A percentile compares a stretch with the other conserved stretches of the same genome.
These are phyloP conservation scores for Escovopsis sp. DNA, from an alignment of 2,329 filamentous ascomycete species.

Conservation along the genomic window DNA sequence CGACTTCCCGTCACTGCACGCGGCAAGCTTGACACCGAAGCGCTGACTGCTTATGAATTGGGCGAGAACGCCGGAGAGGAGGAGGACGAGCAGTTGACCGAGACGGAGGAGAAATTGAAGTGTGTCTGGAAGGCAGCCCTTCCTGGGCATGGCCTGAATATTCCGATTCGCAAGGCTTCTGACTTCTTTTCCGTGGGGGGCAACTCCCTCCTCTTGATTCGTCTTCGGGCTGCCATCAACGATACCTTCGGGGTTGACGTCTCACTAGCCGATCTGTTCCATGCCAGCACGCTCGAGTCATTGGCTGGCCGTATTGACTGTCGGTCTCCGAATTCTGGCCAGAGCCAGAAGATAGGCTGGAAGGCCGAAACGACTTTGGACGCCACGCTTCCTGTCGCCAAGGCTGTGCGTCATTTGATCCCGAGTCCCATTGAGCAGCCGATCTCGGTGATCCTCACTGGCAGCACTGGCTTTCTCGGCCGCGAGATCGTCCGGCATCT, in stretches of 20 bases:
- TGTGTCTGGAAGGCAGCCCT: neutral
- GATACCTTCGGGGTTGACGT: conserved; percentile 17
- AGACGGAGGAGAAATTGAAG: neutral
- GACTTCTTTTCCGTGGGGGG: conserved; percentile 28
- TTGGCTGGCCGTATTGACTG: conserved; percentile 24
- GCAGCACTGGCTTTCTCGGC: conserved; percentile 7
- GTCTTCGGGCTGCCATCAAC: conserved; percentile 20
- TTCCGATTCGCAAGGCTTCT: conserved; percentile 6
- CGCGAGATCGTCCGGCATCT: neutral
- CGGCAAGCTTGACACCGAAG: conserved; percentile 17
- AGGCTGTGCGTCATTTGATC: neutral
- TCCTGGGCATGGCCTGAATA: neutral
- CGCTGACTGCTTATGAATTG: conserved; percentile 10
- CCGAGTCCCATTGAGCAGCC: neutral
- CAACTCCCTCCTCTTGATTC: conserved; percentile 24
- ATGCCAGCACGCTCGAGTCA: conserved; percentile 19
- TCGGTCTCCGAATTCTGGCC: neutral
- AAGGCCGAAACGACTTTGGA: conserved; percentile 8
- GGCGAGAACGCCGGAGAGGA: conserved; percentile 1
- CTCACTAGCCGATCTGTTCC: conserved; percentile 22
- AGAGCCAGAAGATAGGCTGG: conserved; percentile 11
- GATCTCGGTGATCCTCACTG: conserved; percentile 2
- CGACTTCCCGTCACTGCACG: conserved; percentile 14
- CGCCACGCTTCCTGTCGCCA: neutral
- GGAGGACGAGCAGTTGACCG: neutral